phyloP scores from a whole-genome alignment of 2,329 filamentous ascomycete genomes.

The Exophiala spinifera region DNA sequence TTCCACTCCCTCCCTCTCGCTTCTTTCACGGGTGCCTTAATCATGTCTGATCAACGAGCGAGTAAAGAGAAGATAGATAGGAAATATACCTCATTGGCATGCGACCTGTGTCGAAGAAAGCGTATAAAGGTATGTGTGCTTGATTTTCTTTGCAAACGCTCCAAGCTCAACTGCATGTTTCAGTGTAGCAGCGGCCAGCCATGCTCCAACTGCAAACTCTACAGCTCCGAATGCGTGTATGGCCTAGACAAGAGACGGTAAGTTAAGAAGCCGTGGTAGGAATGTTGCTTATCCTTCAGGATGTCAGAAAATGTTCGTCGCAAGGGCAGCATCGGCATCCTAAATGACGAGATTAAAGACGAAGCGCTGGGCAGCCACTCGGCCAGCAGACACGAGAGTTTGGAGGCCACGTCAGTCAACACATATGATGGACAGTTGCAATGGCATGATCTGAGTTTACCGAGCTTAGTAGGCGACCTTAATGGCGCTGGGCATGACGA shows the following conservation, averaged over 20 bases:
- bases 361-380: neutral
- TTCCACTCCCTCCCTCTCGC: neutral
- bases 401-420: neutral
- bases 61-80: constrained; percentile 1
- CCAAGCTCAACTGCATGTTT: neutral
- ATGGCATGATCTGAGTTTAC: neutral
- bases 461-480: neutral
- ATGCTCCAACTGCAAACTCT: constrained; percentile 12
- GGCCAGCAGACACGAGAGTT: neutral
- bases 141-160: neutral
- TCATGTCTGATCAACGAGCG: neutral
- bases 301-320: neutral
- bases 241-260: constrained; percentile 8
- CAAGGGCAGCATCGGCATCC: neutral
- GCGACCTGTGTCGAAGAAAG: constrained; percentile 6
- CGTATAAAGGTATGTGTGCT: constrained; percentile 3
- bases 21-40: neutral
- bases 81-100: constrained; percentile 9
- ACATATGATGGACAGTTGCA: neutral
- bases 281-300: neutral
- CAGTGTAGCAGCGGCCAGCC: constrained; percentile 7
- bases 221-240: constrained; percentile 7
- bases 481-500: neutral
- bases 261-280: neutral
- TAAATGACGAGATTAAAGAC: neutral